Conservation (phyloP, 2,329 filamentous ascomycete genomes). For the Bertia moriformis region DNA sequence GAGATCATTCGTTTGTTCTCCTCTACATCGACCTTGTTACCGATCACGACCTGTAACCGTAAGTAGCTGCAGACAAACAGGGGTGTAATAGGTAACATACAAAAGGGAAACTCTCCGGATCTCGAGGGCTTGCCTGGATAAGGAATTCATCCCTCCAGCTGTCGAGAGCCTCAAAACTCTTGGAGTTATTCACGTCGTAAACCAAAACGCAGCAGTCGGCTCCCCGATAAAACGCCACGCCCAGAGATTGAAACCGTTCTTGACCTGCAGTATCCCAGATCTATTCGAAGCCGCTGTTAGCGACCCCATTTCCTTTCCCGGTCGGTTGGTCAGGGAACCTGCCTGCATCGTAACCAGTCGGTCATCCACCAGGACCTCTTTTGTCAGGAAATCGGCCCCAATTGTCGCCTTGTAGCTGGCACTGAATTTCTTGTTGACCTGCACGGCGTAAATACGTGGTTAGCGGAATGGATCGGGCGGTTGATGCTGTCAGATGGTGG, state of each 20-base stretch:
- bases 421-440: constrained; percentile 99
- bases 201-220: constrained; percentile 58
- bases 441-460: constrained; percentile 4
- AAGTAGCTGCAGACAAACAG: constrained; percentile 5
- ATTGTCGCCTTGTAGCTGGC: constrained; percentile 99
- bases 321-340: constrained; percentile 13
- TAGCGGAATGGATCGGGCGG: constrained; percentile 1
- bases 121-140: constrained; percentile 55
- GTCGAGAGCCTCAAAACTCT: constrained; percentile 58
- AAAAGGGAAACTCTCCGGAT: constrained; percentile 58
- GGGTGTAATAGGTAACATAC: constrained; percentile 22
- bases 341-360: constrained; percentile 97
- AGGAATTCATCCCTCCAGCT: constrained; percentile 60
- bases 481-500: constrained; percentile 2
- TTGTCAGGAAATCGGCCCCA: constrained; percentile 93
- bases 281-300: background rate
- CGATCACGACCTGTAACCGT: constrained; percentile 39
- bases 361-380: constrained; percentile 94
- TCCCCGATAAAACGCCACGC: constrained; percentile 55
- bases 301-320: background rate
- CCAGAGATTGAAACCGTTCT: constrained; percentile 55
- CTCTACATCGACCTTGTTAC: constrained; percentile 60
- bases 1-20: constrained; percentile 48
- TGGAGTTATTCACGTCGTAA: constrained; percentile 59
- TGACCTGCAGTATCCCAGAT: constrained; percentile 17